These are phyloP conservation scores for Candida xyloterini DNA, from an alignment of 805 yeast species.

Conservation along the genomic window DNA sequence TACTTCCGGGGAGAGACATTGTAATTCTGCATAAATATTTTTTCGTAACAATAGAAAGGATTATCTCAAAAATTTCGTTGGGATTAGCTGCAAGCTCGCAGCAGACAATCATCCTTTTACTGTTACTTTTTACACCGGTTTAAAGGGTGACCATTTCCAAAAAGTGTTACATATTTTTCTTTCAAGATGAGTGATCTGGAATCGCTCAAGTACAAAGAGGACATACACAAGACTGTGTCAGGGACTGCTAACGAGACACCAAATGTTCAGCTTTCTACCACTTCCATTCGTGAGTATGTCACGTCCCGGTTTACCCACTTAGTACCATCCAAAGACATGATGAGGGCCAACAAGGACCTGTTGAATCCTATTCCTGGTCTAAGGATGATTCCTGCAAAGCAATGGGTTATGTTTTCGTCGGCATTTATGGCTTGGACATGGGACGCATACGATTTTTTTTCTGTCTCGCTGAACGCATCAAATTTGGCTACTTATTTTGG, in stretches of 20 bases:
- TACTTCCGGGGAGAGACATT: neutral
- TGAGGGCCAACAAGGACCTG: constrained; percentile 36
- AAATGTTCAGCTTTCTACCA: constrained; percentile 19
- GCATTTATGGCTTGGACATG: constrained; percentile 62
- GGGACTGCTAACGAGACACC: constrained; percentile 28
- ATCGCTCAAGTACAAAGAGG: constrained; percentile 13
- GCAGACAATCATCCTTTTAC: neutral
- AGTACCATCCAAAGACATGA: constrained; percentile 42
- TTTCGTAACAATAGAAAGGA: neutral
- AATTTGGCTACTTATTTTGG: constrained; percentile 45
- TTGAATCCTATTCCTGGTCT: constrained; percentile 66
- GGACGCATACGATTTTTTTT: constrained; percentile 65
- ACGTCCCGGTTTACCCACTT: constrained; percentile 49
- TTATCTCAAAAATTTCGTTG: neutral
- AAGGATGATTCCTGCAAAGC: constrained; percentile 43
- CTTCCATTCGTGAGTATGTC: constrained; percentile 35
- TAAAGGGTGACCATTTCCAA: neutral
- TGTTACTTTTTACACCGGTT: too few relatives aligned
- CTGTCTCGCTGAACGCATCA: constrained; percentile 50
- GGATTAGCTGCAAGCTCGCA: too few relatives aligned
- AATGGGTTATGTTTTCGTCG: constrained; percentile 54
- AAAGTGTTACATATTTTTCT: neutral
- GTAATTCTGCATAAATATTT: too few relatives aligned
- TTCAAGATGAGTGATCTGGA: constrained; percentile 14
- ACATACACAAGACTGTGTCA: constrained; percentile 2